Evolutionary conservation across 352 stramenopile genomes (phyloP).

Genomic region (Phytophthora cactorum): DNA sequence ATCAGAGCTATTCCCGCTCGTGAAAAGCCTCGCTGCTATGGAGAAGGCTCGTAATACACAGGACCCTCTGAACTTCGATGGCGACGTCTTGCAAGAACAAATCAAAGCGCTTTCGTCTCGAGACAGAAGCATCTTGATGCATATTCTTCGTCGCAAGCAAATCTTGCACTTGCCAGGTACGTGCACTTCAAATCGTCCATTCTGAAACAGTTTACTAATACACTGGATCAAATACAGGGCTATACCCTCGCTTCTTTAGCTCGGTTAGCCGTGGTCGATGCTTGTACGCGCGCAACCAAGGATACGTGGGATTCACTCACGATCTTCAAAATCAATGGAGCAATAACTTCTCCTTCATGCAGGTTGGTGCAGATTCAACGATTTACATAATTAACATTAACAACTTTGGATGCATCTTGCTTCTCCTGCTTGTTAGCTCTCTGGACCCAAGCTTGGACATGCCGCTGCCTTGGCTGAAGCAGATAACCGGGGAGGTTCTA

Average conservation of each 20-base stretch:
- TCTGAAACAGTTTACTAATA: constrained; percentile 10
- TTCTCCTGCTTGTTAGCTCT: constrained; percentile 43
- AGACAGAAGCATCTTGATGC: constrained; percentile 67
- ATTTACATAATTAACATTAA: neutral
- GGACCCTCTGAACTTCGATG: constrained; percentile 32
- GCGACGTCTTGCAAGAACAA: constrained; percentile 46
- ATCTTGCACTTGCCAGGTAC: constrained; percentile 69
- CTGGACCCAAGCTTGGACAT: constrained; percentile 53
- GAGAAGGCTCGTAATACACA: constrained; percentile 42
- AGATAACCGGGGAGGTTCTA: constrained; percentile 49
- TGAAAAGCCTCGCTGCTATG: constrained; percentile 43
- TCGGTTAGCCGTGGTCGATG: constrained; percentile 58
- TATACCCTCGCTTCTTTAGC: constrained; percentile 80
- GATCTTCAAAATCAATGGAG: constrained; percentile 81
- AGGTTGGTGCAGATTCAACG: constrained; percentile 37
- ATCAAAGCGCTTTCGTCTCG: constrained; percentile 40
- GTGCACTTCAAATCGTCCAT: neutral
- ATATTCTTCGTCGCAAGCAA: constrained; percentile 79
- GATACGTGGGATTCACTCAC: constrained; percentile 71
- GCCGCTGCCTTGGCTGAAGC: constrained; percentile 37
- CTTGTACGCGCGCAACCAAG: constrained; percentile 54
- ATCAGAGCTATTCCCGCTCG: constrained; percentile 50
- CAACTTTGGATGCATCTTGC: neutral
- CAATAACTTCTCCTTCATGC: constrained; percentile 70
- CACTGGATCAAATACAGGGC: constrained; percentile 33